Evolutionary conservation across 1,284 basidiomycete genomes (phyloP).

Genomic region (Caloboletus inedulis): DNA sequence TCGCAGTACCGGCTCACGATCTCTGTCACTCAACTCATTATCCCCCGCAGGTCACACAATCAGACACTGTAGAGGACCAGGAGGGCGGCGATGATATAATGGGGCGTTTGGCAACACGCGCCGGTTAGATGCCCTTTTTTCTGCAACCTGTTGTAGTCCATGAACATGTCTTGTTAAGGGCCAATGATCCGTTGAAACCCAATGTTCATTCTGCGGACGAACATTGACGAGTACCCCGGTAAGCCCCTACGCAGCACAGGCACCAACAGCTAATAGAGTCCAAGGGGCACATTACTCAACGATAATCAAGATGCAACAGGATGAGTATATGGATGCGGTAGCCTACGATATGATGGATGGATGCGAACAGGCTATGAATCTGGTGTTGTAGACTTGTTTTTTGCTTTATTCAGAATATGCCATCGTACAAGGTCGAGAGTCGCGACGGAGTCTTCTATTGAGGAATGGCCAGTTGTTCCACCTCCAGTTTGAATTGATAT

Average conservation of each 20-base stretch:
- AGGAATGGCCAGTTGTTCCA: slow-evolving; percentile 75
- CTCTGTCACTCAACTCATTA: slow-evolving; percentile 7
- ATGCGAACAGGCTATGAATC: slow-evolving; percentile 15
- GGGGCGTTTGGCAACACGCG: slow-evolving; percentile 66
- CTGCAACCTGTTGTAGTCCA: background rate
- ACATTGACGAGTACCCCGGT: background rate
- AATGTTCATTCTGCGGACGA: background rate
- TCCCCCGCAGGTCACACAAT: slow-evolving; percentile 65
- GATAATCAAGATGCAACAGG: background rate
- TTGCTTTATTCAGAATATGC: slow-evolving; percentile 57
- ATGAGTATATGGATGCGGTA: background rate
- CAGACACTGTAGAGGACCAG: slow-evolving; percentile 77
- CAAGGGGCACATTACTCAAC: background rate
- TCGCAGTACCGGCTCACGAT: background rate
- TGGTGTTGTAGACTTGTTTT: slow-evolving; percentile 15
- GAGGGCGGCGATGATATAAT: slow-evolving; percentile 77
- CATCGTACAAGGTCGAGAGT: slow-evolving; percentile 83
- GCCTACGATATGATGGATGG: background rate
- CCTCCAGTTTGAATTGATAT: slow-evolving; percentile 75
- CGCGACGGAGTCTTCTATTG: slow-evolving; percentile 78
- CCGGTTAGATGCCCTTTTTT: slow-evolving; percentile 45
- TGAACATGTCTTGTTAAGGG: slow-evolving; percentile 26
- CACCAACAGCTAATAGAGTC: slow-evolving; percentile 1
- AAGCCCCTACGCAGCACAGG: background rate
- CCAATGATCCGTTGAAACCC: slow-evolving; percentile 29